Conservation (phyloP, 2,329 filamentous ascomycete genomes). For the Decorospora gaudefroyi region DNA sequence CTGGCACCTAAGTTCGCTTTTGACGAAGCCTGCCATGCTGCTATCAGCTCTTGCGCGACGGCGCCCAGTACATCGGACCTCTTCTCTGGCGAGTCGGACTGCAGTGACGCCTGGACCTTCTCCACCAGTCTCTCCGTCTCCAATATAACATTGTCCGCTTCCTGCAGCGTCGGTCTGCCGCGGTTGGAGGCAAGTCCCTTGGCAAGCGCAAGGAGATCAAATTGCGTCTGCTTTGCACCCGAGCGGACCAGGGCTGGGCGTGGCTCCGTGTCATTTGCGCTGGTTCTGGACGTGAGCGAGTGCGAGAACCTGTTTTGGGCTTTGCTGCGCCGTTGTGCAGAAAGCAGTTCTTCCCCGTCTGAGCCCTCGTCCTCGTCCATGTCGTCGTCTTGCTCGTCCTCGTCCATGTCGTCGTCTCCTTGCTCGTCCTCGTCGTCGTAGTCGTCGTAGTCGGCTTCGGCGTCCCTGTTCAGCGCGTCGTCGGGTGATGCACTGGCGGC, state of each 20-base stretch:
- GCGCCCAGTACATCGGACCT: conserved; percentile 36
- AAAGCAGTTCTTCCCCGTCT: conserved; percentile 52
- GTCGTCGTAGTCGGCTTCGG: conserved; percentile 49
- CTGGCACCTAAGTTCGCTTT: conserved; percentile 16
- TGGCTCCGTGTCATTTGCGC: conserved; percentile 31
- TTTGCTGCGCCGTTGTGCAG: conserved; percentile 38
- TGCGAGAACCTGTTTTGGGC: conserved; percentile 35
- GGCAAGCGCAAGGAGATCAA: conserved; percentile 71
- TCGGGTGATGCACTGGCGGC: conserved; percentile 46
- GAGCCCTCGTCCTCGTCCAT: conserved; percentile 45
- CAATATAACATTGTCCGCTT: conserved; percentile 73
- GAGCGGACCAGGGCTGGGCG: conserved; percentile 33
- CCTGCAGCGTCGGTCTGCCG: conserved; percentile 64
- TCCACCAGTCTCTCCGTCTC: conserved; percentile 72
- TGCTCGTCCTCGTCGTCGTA: conserved; percentile 34
- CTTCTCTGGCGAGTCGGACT: conserved; percentile 39
- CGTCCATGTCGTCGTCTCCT: conserved; percentile 31
- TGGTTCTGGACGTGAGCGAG: conserved; percentile 46
- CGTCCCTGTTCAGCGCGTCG: conserved; percentile 15
- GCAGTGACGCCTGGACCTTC: conserved; percentile 42
- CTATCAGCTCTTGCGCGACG: conserved; percentile 37
- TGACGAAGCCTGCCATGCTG: conserved; percentile 59
- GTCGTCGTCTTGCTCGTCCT: conserved; percentile 45
- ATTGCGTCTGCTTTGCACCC: conserved; percentile 55
- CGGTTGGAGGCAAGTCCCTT: conserved; percentile 66